Percentiles rank a stretch among this genome's conserved stretches.
Conservation (phyloP, 1,284 basidiomycete genomes). For the Ganoderma resinaceum region DNA sequence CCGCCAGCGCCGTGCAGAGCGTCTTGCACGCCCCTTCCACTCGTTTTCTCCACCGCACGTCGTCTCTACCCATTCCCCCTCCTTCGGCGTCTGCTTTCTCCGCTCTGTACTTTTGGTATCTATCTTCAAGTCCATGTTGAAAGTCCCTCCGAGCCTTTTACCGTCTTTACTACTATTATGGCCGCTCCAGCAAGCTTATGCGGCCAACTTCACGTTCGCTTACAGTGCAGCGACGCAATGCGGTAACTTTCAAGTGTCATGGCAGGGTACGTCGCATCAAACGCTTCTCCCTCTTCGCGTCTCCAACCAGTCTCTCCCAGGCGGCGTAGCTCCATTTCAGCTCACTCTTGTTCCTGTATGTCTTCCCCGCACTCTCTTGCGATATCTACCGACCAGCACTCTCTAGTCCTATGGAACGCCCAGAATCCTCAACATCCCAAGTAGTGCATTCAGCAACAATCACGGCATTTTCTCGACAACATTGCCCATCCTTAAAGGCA, state of each 20-base stretch:
- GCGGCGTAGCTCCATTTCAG: slow-evolving; percentile 67
- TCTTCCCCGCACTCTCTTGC: slow-evolving; percentile 13
- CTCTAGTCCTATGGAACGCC: slow-evolving; percentile 59
- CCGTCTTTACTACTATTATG: slow-evolving; percentile 33
- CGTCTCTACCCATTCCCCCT: slow-evolving; percentile 3
- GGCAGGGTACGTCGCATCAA: slow-evolving; percentile 56
- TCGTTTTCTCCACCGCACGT: slow-evolving; percentile 6
- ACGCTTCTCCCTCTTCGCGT: not conserved
- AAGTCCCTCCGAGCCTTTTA: slow-evolving; percentile 29
- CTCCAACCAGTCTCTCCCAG: slow-evolving; percentile 42
- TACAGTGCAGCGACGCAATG: slow-evolving; percentile 61
- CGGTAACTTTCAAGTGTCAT: slow-evolving; percentile 62
- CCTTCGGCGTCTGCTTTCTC: slow-evolving; percentile 3
- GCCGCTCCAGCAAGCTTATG: slow-evolving; percentile 37
- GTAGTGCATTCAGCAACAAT: slow-evolving; percentile 58
- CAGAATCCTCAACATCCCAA: slow-evolving; percentile 63
- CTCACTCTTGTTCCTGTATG: slow-evolving; percentile 67
- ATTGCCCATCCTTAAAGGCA: slow-evolving; percentile 48
- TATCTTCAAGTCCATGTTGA: slow-evolving; percentile 19
- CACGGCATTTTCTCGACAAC: slow-evolving; percentile 58
- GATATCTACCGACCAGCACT: not conserved
- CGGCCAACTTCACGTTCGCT: slow-evolving; percentile 59
- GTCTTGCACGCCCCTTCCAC: slow-evolving; percentile 22
- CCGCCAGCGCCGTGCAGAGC: slow-evolving; percentile 13
- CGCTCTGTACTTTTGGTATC: slow-evolving; percentile 8